Base-by-base conservation (phyloP, 441 rosid species). In the Bocquillonia castaneifolia region DNA sequence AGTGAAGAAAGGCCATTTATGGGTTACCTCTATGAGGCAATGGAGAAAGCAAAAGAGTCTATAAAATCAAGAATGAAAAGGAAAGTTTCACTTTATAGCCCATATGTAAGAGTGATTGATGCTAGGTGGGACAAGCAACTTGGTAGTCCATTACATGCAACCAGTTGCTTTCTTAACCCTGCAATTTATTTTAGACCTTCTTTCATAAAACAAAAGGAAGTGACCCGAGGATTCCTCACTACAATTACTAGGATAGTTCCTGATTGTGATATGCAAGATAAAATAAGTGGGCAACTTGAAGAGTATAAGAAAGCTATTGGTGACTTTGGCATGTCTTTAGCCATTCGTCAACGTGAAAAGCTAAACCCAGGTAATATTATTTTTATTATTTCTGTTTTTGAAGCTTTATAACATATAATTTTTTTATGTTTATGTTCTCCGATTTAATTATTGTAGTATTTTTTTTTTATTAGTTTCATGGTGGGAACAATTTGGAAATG, bases 101-200 rank as follows among this genome's bases (percentile, higher is more conserved):
- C 56, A n/a, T 44, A 18, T 32, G 13, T 42, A 1, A n/a, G 32
- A 3, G 29, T 45, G 4, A 68, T 57, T 58, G 45, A 68, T 44
- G 25, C 0, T 12, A 68, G 48, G 45, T 68, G 57, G 36, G 72
- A 57, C n/a, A 29, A 40, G 14, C 15, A 67, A 56, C 64, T 59
- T 20, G 15, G 36, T 20, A 36, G 0, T 18, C 18, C 48, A 17
- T 14, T 59, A 39, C 36, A 68, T 68, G 45, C 5, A 17, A 8
- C 36, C 3, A 0, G 57, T 57, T 68, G 65, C 20, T 31, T 44
- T 29, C 57, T 68, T 10, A 68, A 68, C 48, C 23, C 17, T 17
- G 7, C 0, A 58, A 58, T 31, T 0, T 34, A 14, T 32, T 32
- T n/a, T n/a, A 14, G 26, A 12, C 61, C 42, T 57, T 57, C 0